Evolutionary conservation across 768 basidiomycete genomes (phyloP).

Genomic region (Amanita fuliginea): DNA sequence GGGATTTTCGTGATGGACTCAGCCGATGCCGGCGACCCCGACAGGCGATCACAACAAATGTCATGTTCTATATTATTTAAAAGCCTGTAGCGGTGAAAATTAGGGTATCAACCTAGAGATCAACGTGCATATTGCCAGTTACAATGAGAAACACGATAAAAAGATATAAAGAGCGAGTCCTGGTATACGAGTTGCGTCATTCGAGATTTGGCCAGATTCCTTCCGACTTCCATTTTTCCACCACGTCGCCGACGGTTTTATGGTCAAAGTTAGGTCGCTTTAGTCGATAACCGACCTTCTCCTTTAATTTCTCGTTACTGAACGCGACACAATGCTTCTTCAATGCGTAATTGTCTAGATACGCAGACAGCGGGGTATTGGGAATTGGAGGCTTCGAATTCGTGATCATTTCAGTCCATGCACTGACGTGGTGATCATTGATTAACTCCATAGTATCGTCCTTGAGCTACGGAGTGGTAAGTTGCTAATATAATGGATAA

Average conservation of each 20-base stretch:
- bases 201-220: constrained; percentile 41
- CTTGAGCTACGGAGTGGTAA: constrained; percentile 32
- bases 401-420: constrained; percentile 75
- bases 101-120: background rate
- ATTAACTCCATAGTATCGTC: constrained; percentile 74
- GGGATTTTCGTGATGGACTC: too few relatives aligned
- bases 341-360: constrained; percentile 66
- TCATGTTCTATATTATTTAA: background rate
- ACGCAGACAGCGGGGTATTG: constrained; percentile 65
- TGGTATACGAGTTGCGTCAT: constrained; percentile 6
- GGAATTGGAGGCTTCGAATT: constrained; percentile 60
- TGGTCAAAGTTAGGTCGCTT: constrained; percentile 51
- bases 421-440: constrained; percentile 73
- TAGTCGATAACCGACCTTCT: constrained; percentile 58
- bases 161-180: background rate
- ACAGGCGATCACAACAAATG: too few relatives aligned
- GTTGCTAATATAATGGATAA: background rate
- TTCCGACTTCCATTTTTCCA: constrained; percentile 76
- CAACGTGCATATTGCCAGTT: background rate
- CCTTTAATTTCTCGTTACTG: constrained; percentile 63
- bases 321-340: constrained; percentile 62
- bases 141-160: background rate
- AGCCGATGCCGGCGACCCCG: too few relatives aligned
- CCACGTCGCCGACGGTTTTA: constrained; percentile 52
- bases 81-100: background rate